Conservation (phyloP, 148 eudicot genomes). For the Chenopodium quinoa region DNA sequence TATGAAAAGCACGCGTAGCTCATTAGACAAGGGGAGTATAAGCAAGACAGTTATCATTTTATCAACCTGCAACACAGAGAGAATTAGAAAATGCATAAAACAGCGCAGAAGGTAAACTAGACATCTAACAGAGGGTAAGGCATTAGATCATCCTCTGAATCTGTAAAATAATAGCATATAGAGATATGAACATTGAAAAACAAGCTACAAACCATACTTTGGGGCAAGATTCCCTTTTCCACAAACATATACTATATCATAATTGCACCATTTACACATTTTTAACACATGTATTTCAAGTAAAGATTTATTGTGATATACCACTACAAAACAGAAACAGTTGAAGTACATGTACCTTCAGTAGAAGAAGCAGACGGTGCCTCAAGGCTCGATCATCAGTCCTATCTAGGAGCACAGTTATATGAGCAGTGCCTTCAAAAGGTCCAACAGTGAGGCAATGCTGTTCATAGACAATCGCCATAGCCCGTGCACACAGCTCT, state of each 20-base stretch:
- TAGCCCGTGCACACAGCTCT: slow-evolving; percentile 97
- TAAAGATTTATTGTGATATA: neutral
- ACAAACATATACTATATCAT: neutral
- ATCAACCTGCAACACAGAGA: neutral
- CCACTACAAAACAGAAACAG: slow-evolving; percentile 1
- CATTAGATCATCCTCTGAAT: neutral
- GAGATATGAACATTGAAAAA: neutral
- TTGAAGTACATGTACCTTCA: slow-evolving; percentile 53
- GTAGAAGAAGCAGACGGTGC: slow-evolving; percentile 86
- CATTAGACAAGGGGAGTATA: neutral
- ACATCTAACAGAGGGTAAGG: neutral
- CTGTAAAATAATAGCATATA: neutral
- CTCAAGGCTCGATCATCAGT: slow-evolving; percentile 97
- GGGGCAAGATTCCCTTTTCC: neutral
- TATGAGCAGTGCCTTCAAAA: slow-evolving; percentile 94
- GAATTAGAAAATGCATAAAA: neutral
- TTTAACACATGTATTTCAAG: neutral
- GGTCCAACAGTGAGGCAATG: slow-evolving; percentile 74
- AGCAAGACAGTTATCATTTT: neutral
- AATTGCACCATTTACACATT: neutral
- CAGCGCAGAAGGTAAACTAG: neutral
- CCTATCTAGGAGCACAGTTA: slow-evolving; percentile 91
- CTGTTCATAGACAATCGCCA: slow-evolving; percentile 97
- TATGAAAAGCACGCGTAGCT: neutral
- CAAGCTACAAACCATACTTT: neutral